Evolutionary conservation across 768 basidiomycete genomes (phyloP), one percentile per base, ranked within the genome.

Genomic region (Xerocomellus intermedius): DNA sequence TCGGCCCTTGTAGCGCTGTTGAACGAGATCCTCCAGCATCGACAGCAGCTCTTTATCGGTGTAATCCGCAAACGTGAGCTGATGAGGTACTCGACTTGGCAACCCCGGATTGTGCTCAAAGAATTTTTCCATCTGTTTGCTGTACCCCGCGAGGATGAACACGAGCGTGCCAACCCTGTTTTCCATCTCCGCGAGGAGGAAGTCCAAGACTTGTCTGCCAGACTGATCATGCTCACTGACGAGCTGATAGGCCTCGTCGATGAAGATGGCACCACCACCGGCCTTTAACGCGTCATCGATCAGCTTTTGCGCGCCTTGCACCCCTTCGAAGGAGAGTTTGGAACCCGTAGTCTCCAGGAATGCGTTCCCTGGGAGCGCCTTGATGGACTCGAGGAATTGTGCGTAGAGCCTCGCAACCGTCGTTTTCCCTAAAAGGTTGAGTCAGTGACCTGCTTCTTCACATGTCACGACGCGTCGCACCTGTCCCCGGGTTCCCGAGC

Each of bases 51-150:
- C 83, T 2, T 68, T 59, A 43, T 89, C 83, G 3, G 69, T 74
- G 63, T 89, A 89, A 60, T 89, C 87, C 2, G 71, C 69, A 57
- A 89, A 89, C 24, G 79, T 71, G 47, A 89, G 73, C 24, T 70
- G 70, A 57, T 83, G 76, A 0, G 87, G 87, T 4, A 89, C 83
- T 9, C 87, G 83, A 67, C 86, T 88, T 3, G 71, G 69, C 5
- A 89, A 59, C 2, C 87, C 87, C 3, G 87, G 86, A 56, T 89
- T 89, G 60, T 87, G 86, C 55, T 87, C 84, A 56, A 89, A 89
- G 70, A 89, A 89, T 48, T 77, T 83, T 57, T 89, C 87, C 87
- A 89, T 89, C 65, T 89, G 75, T 52, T 80, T 84, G 66, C 72
- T 79, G 64, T 89, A 89, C 4, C 87, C 87, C 0, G 87, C 87